Evolutionary conservation across 1,139 yeast species (phyloP).

Genomic region (Diutina rugosa): DNA sequence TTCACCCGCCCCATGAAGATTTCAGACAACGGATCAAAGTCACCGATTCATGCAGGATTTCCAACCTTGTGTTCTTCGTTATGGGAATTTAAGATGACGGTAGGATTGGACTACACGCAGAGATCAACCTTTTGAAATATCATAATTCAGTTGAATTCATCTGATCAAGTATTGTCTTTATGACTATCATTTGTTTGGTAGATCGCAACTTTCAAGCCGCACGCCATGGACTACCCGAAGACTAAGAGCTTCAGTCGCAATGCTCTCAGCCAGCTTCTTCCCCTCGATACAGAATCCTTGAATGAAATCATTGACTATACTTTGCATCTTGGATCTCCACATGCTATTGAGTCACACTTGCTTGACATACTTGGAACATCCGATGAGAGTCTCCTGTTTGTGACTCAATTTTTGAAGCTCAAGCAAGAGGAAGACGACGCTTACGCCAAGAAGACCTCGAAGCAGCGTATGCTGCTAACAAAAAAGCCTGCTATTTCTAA

Average conservation of each 20-base stretch:
- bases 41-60: neutral
- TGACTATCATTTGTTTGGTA: neutral
- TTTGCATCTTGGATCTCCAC: constrained; percentile 23
- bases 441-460: constrained; percentile 6
- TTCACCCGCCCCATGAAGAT: neutral
- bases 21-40: too few relatives aligned
- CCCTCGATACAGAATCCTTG: constrained; percentile 20
- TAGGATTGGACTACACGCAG: too few relatives aligned
- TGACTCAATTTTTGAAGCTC: constrained; percentile 16
- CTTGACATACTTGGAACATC: constrained; percentile 41
- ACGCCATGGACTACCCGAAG: constrained; percentile 4
- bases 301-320: constrained; percentile 35
- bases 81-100: too few relatives aligned
- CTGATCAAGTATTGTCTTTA: neutral
- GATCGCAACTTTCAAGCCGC: neutral
- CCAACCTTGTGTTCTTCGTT: neutral
- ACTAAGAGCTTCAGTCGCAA: constrained; percentile 18
- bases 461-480: neutral
- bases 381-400: constrained; percentile 27
- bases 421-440: constrained; percentile 7
- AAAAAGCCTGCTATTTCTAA: constrained; percentile 3
- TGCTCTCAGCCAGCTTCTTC: constrained; percentile 28
- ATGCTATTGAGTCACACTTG: constrained; percentile 35
- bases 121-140: too few relatives aligned
- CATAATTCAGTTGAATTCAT: neutral